phyloP scores from a whole-genome alignment of 352 stramenopile genomes.

The Phytopythium helicoides region DNA sequence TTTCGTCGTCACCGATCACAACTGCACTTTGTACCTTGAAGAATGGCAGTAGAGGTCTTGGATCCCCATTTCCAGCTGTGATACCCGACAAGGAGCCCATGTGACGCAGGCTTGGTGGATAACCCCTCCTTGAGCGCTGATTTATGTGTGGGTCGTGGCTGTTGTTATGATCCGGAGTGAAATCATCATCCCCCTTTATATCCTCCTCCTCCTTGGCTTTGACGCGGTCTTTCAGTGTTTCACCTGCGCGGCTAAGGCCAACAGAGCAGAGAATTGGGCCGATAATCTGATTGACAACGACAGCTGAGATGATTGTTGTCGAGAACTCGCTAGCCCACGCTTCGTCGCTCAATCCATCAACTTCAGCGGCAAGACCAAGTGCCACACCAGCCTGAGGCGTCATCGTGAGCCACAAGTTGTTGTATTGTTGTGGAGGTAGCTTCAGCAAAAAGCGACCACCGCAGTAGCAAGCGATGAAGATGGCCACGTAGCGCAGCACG shows the following conservation, averaged over 20 bases:
- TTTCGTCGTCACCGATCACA: slow-evolving; percentile 59
- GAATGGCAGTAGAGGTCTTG: slow-evolving; percentile 40
- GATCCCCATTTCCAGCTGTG: slow-evolving; percentile 36
- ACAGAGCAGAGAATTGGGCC: slow-evolving; percentile 60
- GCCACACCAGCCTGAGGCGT: slow-evolving; percentile 69
- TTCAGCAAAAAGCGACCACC: slow-evolving; percentile 60
- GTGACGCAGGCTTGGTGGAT: slow-evolving; percentile 7
- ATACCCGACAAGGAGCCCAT: slow-evolving; percentile 9
- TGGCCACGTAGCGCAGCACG: slow-evolving; percentile 43
- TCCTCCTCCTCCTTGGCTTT: slow-evolving; percentile 9
- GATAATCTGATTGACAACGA: slow-evolving; percentile 76
- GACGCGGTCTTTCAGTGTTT: slow-evolving; percentile 34
- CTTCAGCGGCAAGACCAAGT: slow-evolving; percentile 56
- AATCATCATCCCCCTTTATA: slow-evolving; percentile 4
- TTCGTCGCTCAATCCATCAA: slow-evolving; percentile 44
- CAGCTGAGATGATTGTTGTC: slow-evolving; percentile 58
- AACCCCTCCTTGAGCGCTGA: too few relatives aligned
- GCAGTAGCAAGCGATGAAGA: slow-evolving; percentile 65
- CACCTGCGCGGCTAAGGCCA: slow-evolving; percentile 45
- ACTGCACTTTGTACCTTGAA: slow-evolving; percentile 50
- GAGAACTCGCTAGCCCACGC: slow-evolving; percentile 57
- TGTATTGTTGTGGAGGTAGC: slow-evolving; percentile 57
- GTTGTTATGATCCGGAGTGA: not conserved
- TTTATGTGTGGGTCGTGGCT: not conserved
- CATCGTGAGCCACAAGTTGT: slow-evolving; percentile 76